A percentile compares a stretch with the other conserved stretches of the same genome.
phyloP scores from a whole-genome alignment of 768 basidiomycete genomes.

The Termitomyces sp. region DNA sequence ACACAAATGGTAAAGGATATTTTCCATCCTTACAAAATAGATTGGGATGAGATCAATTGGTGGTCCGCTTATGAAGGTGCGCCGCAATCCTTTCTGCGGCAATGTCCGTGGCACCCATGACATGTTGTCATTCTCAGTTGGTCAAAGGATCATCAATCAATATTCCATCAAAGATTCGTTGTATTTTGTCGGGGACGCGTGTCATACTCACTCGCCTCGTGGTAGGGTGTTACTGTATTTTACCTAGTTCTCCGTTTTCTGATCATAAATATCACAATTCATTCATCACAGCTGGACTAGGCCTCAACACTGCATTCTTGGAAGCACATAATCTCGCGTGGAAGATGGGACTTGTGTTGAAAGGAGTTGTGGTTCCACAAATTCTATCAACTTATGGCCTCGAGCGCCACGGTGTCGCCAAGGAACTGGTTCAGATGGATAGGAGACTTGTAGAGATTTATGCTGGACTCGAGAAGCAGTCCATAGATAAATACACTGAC shows the following conservation, averaged over 20 bases:
- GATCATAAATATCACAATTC: not conserved
- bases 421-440: conserved; percentile 10
- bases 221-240: not conserved
- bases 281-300: conserved; percentile 7
- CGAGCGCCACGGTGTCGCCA: conserved; percentile 10
- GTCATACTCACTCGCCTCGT: conserved; percentile 13
- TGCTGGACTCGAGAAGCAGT: conserved; percentile 13
- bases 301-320: conserved; percentile 12
- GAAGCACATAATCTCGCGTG: conserved; percentile 13
- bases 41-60: conserved; percentile 14
- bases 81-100: not conserved
- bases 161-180: conserved; percentile 6
- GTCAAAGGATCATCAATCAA: conserved; percentile 10
- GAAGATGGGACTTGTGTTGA: conserved; percentile 12
- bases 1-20: conserved; percentile 9
- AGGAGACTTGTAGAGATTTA: conserved; percentile 12
- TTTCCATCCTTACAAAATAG: conserved; percentile 10
- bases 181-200: conserved; percentile 13
- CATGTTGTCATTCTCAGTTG: not conserved
- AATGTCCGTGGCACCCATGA: not conserved
- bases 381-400: conserved; percentile 9
- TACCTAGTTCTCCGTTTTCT: no score
- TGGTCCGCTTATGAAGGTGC: conserved; percentile 14
- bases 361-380: conserved; percentile 7
- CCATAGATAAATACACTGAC: conserved; percentile 9